Base-by-base conservation (phyloP, 164 flowering plant species). In the Chimonanthus praecox region DNA sequence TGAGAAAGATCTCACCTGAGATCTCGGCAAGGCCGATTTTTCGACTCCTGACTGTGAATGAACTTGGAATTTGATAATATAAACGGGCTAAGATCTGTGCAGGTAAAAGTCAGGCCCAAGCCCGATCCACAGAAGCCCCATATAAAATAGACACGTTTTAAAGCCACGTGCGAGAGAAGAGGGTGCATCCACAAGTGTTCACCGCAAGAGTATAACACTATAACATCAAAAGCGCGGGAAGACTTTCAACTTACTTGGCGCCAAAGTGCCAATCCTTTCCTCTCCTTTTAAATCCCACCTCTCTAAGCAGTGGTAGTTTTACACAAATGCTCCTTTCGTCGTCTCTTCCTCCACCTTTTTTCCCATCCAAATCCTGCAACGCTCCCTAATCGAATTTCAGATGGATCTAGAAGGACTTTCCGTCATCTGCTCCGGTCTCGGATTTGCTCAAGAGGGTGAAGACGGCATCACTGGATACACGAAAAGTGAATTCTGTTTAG, bases 391-490 rank as follows among this genome's bases (percentile, higher is more conserved):
- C 13, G 72, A 74, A 67, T n/a, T 13, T 9, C 60, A 2, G 43
- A 81, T 81, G 83, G 88, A 82, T 47, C 74, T 80, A 82, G 90
- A 88, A 74, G 97, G 91, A 6, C 82, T 94, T 61, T 88, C 97
- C 0, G 69, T 58, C 51, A 87, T 91, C 68, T 94, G 98, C 73
- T 83, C 88, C 47, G 94, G 89, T 67, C 86, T 94, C 0, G 97
- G 97, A 3, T n/a, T 72, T 18, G 50, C 79, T 49, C 89, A 84
- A 69, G 94, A 88, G 73, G 87, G 80, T 0, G n/a, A 75, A n/a
- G 90, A 90, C 6, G 79, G 80, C 5, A 81, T 76, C n/a, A 82
- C 84, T 48, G 97, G 88, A 4, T 94, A 92, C 62, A 65, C 58
- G 4, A 89, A 84, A 74, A 81, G 81, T 67, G 90, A 88, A 62